Evolutionary conservation across 1,284 basidiomycete species (phyloP).

Genomic region (Veloboletus limbatus): DNA sequence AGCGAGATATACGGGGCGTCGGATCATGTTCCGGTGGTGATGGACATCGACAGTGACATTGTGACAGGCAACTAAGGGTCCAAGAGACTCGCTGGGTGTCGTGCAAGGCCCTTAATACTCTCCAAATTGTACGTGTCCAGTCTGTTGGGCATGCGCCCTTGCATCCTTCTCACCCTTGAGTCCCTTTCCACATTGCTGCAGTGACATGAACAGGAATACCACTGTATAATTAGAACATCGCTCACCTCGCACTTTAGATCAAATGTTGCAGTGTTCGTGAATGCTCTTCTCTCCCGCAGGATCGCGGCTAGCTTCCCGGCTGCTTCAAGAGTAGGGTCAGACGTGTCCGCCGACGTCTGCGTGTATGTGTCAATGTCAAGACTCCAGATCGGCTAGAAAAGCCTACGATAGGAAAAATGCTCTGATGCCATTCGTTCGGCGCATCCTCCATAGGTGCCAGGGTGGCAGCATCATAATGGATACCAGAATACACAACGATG

Average conservation of each 20-base stretch:
- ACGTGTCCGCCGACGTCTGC: slow-evolving; percentile 33
- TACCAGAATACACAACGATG: slow-evolving; percentile 86
- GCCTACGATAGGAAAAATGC: slow-evolving; percentile 66
- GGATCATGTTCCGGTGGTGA: slow-evolving; percentile 78
- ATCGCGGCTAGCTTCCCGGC: slow-evolving; percentile 69
- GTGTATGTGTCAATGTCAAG: slow-evolving; percentile 13
- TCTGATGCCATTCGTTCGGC: slow-evolving; percentile 85
- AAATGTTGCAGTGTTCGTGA: slow-evolving; percentile 89
- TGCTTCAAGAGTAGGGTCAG: slow-evolving; percentile 62
- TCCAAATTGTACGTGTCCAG: slow-evolving; percentile 85
- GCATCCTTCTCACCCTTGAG: slow-evolving; percentile 93
- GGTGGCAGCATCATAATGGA: slow-evolving; percentile 90
- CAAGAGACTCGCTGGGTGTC: background rate
- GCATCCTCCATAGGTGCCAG: slow-evolving; percentile 75
- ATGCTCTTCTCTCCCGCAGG: slow-evolving; percentile 75
- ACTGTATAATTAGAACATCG: slow-evolving; percentile 2
- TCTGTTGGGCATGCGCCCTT: slow-evolving; percentile 78
- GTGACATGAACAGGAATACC: slow-evolving; percentile 30
- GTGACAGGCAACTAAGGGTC: slow-evolving; percentile 22
- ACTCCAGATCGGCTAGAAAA: slow-evolving; percentile 8
- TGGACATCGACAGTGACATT: slow-evolving; percentile 56
- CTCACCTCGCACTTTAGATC: slow-evolving; percentile 79
- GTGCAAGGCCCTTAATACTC: slow-evolving; percentile 60
- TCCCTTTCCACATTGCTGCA: slow-evolving; percentile 69
- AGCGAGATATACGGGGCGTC: slow-evolving; percentile 84